These are phyloP conservation scores for Daldinia eschscholtzii DNA, from an alignment of 2,329 filamentous ascomycete genomes.

Conservation along the genomic window DNA sequence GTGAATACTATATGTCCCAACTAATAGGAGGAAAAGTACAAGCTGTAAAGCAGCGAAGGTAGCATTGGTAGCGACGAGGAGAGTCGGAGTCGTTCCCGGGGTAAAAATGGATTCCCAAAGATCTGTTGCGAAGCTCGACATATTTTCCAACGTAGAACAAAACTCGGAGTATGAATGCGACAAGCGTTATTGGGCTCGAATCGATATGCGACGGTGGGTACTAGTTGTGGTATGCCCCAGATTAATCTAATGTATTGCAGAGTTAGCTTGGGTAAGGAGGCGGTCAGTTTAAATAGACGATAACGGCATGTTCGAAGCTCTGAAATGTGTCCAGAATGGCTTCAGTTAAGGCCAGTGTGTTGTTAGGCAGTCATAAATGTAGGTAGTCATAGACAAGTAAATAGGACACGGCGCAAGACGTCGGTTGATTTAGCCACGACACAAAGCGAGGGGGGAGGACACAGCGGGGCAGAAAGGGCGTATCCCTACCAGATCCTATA, in stretches of 20 bases:
- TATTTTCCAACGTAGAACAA: constrained; percentile 49
- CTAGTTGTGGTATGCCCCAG: constrained; percentile 10
- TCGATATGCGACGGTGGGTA: constrained; percentile 43
- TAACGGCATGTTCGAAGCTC: neutral
- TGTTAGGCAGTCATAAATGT: constrained; percentile 38
- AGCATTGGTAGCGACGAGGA: constrained; percentile 89
- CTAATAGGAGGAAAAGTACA: constrained; percentile 79
- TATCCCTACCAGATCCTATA: constrained; percentile 12
- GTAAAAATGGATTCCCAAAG: constrained; percentile 96
- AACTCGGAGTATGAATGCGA: constrained; percentile 41
- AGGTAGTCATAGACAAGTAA: constrained; percentile 19
- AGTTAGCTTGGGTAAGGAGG: constrained; percentile 11
- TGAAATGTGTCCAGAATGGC: neutral
- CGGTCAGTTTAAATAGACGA: constrained; percentile 9
- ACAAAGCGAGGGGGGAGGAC: constrained; percentile 29
- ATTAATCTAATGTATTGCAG: constrained; percentile 18
- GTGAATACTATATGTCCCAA: constrained; percentile 89
- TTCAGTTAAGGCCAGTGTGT: constrained; percentile 38
- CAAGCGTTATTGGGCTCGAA: constrained; percentile 24
- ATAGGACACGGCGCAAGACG: constrained; percentile 26
- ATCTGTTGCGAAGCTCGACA: constrained; percentile 75
- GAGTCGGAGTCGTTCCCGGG: constrained; percentile 86
- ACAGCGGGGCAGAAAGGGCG: constrained; percentile 36
- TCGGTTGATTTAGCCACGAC: constrained; percentile 42
- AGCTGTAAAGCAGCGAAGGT: constrained; percentile 88